These are phyloP conservation scores for Venturia asperata DNA, from an alignment of 2,329 filamentous ascomycete genomes.

Conservation along the genomic window DNA sequence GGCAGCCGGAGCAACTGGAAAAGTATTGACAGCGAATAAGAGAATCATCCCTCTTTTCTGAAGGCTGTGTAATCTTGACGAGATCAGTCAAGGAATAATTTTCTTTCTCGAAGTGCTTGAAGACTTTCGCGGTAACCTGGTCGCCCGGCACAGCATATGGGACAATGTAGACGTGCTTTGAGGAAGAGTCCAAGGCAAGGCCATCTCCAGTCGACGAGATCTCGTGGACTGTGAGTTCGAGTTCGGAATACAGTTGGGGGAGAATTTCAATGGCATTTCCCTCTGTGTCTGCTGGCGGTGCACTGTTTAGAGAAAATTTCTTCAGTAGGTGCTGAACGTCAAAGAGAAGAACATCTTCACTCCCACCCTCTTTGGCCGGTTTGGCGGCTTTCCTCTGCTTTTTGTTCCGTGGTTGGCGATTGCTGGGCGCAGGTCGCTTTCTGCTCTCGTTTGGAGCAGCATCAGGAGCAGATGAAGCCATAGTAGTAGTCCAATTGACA, in stretches of 20 bases:
- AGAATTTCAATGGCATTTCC: constrained; percentile 30
- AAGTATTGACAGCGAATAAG: constrained; percentile 84
- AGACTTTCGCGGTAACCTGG: constrained; percentile 67
- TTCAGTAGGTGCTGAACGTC: constrained; percentile 40
- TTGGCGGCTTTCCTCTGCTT: constrained; percentile 25
- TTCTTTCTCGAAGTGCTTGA: constrained; percentile 59
- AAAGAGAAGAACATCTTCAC: constrained; percentile 42
- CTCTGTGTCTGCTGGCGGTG: constrained; percentile 19
- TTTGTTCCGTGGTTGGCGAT: constrained; percentile 12
- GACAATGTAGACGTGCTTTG: constrained; percentile 71
- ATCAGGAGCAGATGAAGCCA: background rate
- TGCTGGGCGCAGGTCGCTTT: background rate
- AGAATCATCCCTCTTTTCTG: constrained; percentile 66
- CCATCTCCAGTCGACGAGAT: constrained; percentile 91
- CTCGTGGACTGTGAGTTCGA: constrained; percentile 72
- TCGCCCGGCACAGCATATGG: constrained; percentile 88
- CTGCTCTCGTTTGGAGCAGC: constrained; percentile 6
- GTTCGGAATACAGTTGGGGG: constrained; percentile 63
- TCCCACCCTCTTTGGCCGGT: constrained; percentile 37
- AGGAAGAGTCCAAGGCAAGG: constrained; percentile 62
- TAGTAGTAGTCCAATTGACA: constrained; percentile 3
- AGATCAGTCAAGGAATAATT: constrained; percentile 73
- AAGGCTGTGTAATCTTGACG: constrained; percentile 66
- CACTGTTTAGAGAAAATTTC: constrained; percentile 25
- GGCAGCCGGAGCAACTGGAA: constrained; percentile 77